These are phyloP conservation scores for Dillenia suffruticosa DNA, from an alignment of 164 flowering plant genomes.

Conservation along the genomic window DNA sequence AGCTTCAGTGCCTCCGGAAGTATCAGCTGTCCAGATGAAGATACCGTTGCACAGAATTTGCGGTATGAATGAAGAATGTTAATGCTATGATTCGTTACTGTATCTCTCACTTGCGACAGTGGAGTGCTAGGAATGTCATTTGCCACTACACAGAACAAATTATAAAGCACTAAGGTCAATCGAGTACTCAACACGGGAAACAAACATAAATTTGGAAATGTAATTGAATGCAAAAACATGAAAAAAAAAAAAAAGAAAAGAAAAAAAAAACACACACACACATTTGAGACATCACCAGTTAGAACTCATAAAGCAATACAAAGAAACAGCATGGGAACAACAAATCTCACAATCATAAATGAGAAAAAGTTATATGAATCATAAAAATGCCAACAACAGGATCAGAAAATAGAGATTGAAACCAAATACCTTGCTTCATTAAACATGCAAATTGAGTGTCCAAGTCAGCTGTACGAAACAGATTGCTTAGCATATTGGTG, in stretches of 20 bases:
- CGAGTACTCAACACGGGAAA: background rate
- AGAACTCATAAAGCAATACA: no score
- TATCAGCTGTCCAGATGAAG: slow-evolving; percentile 94
- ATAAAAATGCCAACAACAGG: no score
- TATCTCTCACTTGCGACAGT: slow-evolving; percentile 66
- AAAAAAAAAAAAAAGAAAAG: background rate
- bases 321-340: no score
- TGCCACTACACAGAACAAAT: slow-evolving; percentile 48
- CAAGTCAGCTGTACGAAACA: slow-evolving; percentile 92
- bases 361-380: background rate
- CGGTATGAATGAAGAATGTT: slow-evolving; percentile 79
- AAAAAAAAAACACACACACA: background rate
- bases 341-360: background rate
- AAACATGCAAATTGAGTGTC: slow-evolving; percentile 89
- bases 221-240: background rate
- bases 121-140: slow-evolving; percentile 67
- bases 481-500: slow-evolving; percentile 74
- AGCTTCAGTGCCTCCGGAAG: slow-evolving; percentile 97
- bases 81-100: slow-evolving; percentile 64
- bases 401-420: background rate
- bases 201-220: background rate
- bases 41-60: slow-evolving; percentile 92
- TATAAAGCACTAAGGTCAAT: background rate
- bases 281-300: background rate
- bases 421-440: slow-evolving; percentile 74